Percentiles rank a stretch among this genome's conserved stretches.
phyloP scores from a whole-genome alignment of 805 yeast species.

The Spathaspora girioi region DNA sequence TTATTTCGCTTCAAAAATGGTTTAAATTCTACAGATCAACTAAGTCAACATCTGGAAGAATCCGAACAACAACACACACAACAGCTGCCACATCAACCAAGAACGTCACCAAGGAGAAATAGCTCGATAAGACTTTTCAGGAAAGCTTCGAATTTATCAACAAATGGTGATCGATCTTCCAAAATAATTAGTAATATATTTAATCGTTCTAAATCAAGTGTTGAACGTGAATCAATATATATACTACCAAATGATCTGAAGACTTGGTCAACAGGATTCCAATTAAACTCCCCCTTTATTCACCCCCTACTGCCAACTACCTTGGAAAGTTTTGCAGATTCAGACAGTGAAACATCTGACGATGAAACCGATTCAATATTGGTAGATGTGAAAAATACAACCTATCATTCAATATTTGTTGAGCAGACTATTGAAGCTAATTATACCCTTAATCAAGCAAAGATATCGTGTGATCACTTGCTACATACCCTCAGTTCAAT shows the following conservation, averaged over 20 bases:
- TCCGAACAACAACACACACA: neutral
- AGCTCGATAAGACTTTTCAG: neutral
- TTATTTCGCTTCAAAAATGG: neutral
- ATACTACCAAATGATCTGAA: neutral
- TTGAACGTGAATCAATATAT: neutral
- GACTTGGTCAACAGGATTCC: neutral
- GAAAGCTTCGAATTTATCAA: neutral
- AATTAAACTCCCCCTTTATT: neutral
- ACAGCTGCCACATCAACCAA: neutral
- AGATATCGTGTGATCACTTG: neutral
- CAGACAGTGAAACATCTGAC: neutral
- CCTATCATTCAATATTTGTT: neutral
- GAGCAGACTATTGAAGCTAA: neutral
- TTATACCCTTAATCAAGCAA: neutral
- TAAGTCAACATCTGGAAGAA: neutral
- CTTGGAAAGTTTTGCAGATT: neutral
- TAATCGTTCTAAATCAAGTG: neutral
- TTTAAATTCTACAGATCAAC: neutral
- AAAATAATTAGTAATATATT: neutral
- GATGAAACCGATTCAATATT: neutral
- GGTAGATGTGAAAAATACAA: neutral
- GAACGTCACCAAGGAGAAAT: neutral
- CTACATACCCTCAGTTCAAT: neutral
- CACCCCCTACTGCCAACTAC: neutral
- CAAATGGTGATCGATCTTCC: neutral